Conservation (phyloP, 169 alveolate genomes). For the Eimeria brunetti region DNA sequence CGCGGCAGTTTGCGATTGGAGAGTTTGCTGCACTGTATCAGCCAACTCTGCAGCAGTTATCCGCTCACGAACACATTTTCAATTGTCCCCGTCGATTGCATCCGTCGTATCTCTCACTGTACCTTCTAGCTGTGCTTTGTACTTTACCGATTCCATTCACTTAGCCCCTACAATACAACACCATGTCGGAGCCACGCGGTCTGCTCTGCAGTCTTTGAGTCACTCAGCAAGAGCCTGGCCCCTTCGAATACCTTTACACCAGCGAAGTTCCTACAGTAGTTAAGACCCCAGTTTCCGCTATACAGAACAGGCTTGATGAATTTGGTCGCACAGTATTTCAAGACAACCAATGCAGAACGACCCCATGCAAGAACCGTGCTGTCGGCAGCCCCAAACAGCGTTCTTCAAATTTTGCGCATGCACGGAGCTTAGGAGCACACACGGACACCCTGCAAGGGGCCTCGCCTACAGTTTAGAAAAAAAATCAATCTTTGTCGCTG, state of each 20-base stretch:
- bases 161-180: not conserved
- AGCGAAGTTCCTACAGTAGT: not conserved
- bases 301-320: not conserved
- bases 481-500: too few relatives aligned
- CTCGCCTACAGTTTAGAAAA: not conserved
- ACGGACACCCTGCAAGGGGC: not conserved
- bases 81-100: not conserved
- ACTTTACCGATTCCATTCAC: not conserved
- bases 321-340: not conserved
- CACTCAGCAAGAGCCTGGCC: not conserved
- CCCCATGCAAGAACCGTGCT: not conserved
- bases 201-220: not conserved
- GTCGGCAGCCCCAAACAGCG: not conserved
- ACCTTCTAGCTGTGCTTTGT: not conserved
- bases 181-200: not conserved
- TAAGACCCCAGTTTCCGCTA: not conserved
- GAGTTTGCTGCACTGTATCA: not conserved
- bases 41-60: too few relatives aligned
- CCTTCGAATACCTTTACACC: not conserved
- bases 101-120: not conserved
- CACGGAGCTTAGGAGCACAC: not conserved
- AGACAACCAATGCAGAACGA: not conserved
- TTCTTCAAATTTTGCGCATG: not conserved
- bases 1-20: not conserved
- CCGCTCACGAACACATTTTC: not conserved